Base-by-base conservation (phyloP, 2,329 filamentous ascomycete genomes). In the Stenocarpella maydis region DNA sequence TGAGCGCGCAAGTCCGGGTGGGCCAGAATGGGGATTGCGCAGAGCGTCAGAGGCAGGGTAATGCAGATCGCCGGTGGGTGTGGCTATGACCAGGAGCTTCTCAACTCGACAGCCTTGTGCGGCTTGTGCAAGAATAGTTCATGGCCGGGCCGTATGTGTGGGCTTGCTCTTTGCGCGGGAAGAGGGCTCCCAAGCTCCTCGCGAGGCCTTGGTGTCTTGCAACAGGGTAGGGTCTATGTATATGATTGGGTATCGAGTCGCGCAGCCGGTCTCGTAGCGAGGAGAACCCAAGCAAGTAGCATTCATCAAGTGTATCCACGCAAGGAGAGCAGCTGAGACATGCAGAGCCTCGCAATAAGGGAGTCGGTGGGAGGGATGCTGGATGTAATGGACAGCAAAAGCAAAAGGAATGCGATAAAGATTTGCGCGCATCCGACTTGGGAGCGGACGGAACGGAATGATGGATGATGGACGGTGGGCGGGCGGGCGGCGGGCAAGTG, bases 51-150 rank as follows among this genome's bases (percentile, higher is more conserved):
- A 67, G 65, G 52, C 52, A 58, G 52, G 41, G 43, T 49, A 67
- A 67, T 67, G 65, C 52, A 67, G 41, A 67, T 70, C 45, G 58
- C 54, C 60, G 31, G 69, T 49, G 28, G 43, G 34, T 63, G 34
- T 63, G 21, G 65, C 43, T 64, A 41, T 50, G 47, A 28, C 26
- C 24, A 47, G 26, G 19, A 37, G 9, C 26, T 31, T 63, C 50
- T 69, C 58, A 64, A 47, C 34, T 55, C n/a, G 41, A 61, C 50
- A 65, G 69, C 69, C 55, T 70, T 52, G 54, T 43, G 53, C 58
- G 53, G 63, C 47, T 67, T 58, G 47, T 47, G 55, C 37, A 66
- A 45, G 49, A 63, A 19, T 63, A 31, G 31, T 58, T 58, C 65
- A 67, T 67, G n/a, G 45, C 65, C 43, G 65, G 34, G 34, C 63